Evolutionary conservation across 352 stramenopile species (phyloP), one percentile per base, ranked within the genome.

Genomic region (Globisporangium lucens): DNA sequence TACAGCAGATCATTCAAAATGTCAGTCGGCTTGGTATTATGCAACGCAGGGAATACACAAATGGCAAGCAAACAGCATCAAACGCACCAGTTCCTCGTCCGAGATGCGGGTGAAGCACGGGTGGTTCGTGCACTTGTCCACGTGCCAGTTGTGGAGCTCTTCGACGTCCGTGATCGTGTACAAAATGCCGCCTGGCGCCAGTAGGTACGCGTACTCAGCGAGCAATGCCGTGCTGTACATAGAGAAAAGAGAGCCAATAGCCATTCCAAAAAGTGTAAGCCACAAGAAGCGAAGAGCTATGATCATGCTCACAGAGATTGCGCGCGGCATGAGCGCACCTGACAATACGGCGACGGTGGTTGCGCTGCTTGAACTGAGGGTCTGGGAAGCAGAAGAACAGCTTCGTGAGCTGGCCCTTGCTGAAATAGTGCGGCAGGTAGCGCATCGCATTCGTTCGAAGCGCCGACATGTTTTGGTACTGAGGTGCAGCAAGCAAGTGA

Each of bases 371-470:
- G 75, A 99, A 99, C 77, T 99, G 97, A 36, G 98, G 98, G 79
- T 99, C 98, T 55, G 98, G 97, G 80, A 99, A 99, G 77, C 97
- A 99, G 80, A 99, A 99, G 78, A 99, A 99, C 52, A 99, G 89
- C 78, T 99, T 99, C 20, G 87, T 76, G 17, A 99, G 80, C 68
- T 95, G 87, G 3, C 85, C 85, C 67, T 95, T 95, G 53, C 68
- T 71, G 68, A 95, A 93, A 75, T 93, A 95, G 67, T 95, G 85
- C 52, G 87, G 85, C 57, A 95, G 59, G 74, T 95, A 95, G 35
- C 85, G 96, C 97, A 99, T 99, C 7, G 96, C 94, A 75, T 99
- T 99, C 13, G 93, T 98, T 43, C 97, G 82, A 64, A 99, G 78
- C 7, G 97, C 93, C 36, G 93, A 97, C 30, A 94, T 92, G 71